Conservation (phyloP, 805 yeast species). For the Starmerella bombicola region DNA sequence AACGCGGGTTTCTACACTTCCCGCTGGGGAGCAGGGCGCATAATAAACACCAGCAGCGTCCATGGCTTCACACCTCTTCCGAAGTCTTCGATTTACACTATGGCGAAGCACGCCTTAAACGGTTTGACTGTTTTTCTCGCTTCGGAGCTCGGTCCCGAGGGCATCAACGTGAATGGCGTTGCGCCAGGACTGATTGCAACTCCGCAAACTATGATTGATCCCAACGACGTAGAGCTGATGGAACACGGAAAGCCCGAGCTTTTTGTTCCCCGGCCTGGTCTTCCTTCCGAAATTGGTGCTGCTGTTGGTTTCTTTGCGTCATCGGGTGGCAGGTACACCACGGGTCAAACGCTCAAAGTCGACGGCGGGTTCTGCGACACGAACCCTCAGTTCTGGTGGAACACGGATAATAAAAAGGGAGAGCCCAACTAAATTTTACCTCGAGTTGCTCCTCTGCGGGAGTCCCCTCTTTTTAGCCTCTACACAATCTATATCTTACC, state of each 20-base stretch:
- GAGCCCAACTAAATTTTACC: too few species aligned
- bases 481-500: too few species aligned
- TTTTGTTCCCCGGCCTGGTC: constrained; percentile 14
- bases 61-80: constrained; percentile 17
- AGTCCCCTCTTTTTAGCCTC: too few species aligned
- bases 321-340: constrained; percentile 13
- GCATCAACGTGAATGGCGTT: constrained; percentile 16
- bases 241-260: constrained; percentile 3
- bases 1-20: constrained; percentile 11
- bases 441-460: too few species aligned
- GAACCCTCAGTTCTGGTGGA: constrained; percentile 16
- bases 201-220: constrained; percentile 14
- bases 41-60: constrained; percentile 16
- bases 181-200: constrained; percentile 18
- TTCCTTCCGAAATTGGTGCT: constrained; percentile 16
- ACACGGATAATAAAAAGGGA: too few species aligned
- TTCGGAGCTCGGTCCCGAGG: constrained; percentile 16
- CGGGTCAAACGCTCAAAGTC: constrained; percentile 14
- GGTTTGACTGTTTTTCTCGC: constrained; percentile 17
- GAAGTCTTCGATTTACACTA: constrained; percentile 11
- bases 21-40: constrained; percentile 18
- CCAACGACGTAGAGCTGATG: constrained; percentile 15
- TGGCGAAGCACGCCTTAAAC: constrained; percentile 15
- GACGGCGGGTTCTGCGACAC: constrained; percentile 16
- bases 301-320: constrained; percentile 13